Conservation (phyloP, 2,329 filamentous ascomycete species). For the Aspergillus hortae region DNA sequence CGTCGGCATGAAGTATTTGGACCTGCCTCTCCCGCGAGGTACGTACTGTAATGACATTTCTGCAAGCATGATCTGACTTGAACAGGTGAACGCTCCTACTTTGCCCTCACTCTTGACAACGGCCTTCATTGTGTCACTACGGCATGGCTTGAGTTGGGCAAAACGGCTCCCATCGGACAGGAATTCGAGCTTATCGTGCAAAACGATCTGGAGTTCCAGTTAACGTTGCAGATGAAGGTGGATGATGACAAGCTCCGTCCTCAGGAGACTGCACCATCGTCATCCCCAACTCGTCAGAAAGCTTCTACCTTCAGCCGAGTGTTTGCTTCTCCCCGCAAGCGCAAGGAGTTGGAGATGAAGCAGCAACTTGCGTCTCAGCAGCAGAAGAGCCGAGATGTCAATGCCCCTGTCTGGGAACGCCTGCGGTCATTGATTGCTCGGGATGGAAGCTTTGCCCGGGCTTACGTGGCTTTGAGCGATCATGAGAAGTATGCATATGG, state of each 20-base stretch:
- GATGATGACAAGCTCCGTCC: constrained; percentile 67
- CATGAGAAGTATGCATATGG: constrained; percentile 87
- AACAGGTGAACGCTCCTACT: constrained; percentile 82
- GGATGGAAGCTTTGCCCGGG: constrained; percentile 89
- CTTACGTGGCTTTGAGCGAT: constrained; percentile 91
- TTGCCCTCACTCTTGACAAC: constrained; percentile 96
- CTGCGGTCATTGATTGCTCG: constrained; percentile 81
- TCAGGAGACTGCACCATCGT: constrained; percentile 33
- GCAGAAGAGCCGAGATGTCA: constrained; percentile 61
- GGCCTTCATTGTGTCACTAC: constrained; percentile 97
- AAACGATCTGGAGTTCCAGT: constrained; percentile 97
- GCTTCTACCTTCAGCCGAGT: constrained; percentile 87
- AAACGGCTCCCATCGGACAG: constrained; percentile 90
- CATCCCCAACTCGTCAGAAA: constrained; percentile 68
- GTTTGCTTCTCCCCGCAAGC: constrained; percentile 92
- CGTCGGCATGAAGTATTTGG: constrained; percentile 94
- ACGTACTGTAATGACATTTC: constrained; percentile 39
- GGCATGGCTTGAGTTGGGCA: constrained; percentile 86
- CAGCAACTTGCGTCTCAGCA: constrained; percentile 80
- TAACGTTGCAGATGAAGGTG: constrained; percentile 93
- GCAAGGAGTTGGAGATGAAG: constrained; percentile 85
- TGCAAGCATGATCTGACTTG: constrained; percentile 20
- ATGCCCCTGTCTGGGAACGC: constrained; percentile 67
- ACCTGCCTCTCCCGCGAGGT: constrained; percentile 87
- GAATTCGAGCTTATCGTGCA: constrained; percentile 97